phyloP scores from a whole-genome alignment of 2,329 filamentous ascomycete species.

The Clarireedia monteithiana region DNA sequence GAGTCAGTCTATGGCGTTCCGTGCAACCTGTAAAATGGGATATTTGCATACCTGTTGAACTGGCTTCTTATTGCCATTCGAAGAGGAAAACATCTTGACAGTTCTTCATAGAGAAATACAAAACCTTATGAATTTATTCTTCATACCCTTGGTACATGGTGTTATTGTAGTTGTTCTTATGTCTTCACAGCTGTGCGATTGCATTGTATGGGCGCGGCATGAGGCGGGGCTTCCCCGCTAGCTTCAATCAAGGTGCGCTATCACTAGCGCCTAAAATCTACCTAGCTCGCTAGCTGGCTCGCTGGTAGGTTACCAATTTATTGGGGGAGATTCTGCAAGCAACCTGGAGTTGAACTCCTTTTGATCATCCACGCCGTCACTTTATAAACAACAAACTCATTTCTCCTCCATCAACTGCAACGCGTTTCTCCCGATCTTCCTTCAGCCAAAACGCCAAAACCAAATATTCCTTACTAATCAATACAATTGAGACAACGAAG shows the following conservation, averaged over 20 bases:
- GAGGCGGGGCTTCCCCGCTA: background rate
- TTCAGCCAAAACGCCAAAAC: background rate
- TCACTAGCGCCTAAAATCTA: background rate
- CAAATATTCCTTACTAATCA: background rate
- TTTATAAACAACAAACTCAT: background rate
- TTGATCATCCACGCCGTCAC: background rate
- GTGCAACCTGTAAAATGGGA: background rate
- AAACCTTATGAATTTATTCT: background rate
- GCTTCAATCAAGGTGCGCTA: background rate
- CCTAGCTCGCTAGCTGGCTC: background rate
- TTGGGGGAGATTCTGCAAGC: background rate
- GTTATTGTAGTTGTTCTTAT: background rate
- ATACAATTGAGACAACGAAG: background rate
- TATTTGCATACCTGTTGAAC: slow-evolving; percentile 56
- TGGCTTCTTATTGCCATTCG: slow-evolving; percentile 59
- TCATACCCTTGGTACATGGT: background rate
- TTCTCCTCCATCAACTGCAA: background rate
- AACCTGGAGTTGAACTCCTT: no score
- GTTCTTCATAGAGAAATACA: slow-evolving; percentile 7
- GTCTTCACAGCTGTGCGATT: background rate
- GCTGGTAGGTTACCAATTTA: background rate
- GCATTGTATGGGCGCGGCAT: background rate
- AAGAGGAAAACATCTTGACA: slow-evolving; percentile 53
- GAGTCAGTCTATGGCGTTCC: slow-evolving; percentile 6
- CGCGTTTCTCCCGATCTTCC: background rate